Base-by-base conservation (phyloP, 2,329 filamentous ascomycete genomes). In the Penicillium janthinellum region DNA sequence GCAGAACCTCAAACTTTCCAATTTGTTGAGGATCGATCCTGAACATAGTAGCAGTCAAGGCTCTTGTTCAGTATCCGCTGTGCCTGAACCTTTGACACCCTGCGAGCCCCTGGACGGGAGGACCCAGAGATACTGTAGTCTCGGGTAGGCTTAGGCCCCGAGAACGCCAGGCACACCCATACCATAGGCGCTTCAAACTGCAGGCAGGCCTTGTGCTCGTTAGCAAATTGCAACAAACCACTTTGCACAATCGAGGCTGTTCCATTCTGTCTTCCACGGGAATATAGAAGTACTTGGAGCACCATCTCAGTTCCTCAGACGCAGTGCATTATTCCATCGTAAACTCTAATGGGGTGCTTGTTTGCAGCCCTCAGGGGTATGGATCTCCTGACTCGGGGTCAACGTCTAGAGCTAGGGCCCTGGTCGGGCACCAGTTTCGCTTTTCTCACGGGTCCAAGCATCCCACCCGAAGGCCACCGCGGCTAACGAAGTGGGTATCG, bases 251-350 rank as follows among this genome's bases (percentile, higher is more conserved):
- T 39, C 14, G 20, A 28, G 12, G 5, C 6, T n/a, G 7, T 20
- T 11, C 22, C 35, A 39, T 10, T 1, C 10, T 45, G 48, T 39
- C 35, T 50, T 10, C 34, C 49, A 17, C 20, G 6, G 14, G 49
- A 11, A 39, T 11, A 25, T 52, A 11, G 17, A 14, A 15, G 20
- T 5, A n/a, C 7, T n/a, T 5, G 5, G 20, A 17, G 17, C 28
- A 31, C 8, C 20, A 28, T 45, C 31, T 15, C 20, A 20, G 22
- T 28, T 11, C 8, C n/a, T 6, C n/a, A 20, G 20, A 10, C 49
- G 12, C 25, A 58, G 20, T 37, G 42, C 56, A 62, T 57, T 61
- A 62, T 57, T 61, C 56, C 56, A 49, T 49, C 39, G 47, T 45
- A 34, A 45, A 51, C 34, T 57, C 48, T 53, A 61, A 61, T 64